These are phyloP conservation scores for Colletotrichum salicis DNA, from an alignment of 2,329 filamentous ascomycete species.

Conservation along the genomic window DNA sequence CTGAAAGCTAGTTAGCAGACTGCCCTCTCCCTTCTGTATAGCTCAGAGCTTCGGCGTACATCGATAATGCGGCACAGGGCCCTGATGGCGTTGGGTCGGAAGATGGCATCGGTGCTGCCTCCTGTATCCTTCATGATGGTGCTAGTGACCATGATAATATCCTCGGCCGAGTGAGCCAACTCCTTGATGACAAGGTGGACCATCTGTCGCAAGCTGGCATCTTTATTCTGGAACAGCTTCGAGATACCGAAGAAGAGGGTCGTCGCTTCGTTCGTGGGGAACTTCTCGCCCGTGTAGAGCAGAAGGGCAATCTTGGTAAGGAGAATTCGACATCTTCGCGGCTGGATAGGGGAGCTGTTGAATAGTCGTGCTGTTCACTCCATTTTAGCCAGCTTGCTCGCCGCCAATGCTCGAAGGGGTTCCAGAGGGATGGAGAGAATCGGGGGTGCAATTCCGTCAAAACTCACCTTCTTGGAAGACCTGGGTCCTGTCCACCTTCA, in stretches of 20 bases:
- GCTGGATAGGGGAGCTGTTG: conserved; percentile 96
- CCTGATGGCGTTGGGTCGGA: conserved; percentile 94
- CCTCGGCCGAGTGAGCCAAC: conserved; percentile 91
- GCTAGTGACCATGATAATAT: conserved; percentile 99
- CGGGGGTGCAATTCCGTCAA: neutral
- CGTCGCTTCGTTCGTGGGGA: conserved; percentile 96
- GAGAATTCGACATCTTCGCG: conserved; percentile 95
- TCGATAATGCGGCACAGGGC: conserved; percentile 97
- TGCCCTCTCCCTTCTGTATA: neutral
- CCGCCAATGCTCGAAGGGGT: conserved; percentile 14
- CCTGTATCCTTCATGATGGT: conserved; percentile 99
- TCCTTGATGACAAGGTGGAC: conserved; percentile 99
- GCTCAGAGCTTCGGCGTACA: conserved; percentile 62
- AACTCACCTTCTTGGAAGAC: conserved; percentile 96
- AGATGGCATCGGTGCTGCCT: conserved; percentile 92
- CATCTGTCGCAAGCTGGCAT: conserved; percentile 98
- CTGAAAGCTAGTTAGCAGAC: conserved; percentile 53
- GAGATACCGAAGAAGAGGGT: conserved; percentile 99
- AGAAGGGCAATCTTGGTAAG: conserved; percentile 97
- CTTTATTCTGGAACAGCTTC: conserved; percentile 99
- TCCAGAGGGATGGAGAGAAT: conserved; percentile 2
- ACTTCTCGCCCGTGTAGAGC: conserved; percentile 95
- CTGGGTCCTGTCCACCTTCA: conserved; percentile 97
- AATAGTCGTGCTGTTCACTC: conserved; percentile 83
- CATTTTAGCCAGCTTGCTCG: conserved; percentile 34